Evolutionary conservation across 148 eudicot species (phyloP), one percentile per base, ranked within the genome.

Genomic region (Cornus kousa): DNA sequence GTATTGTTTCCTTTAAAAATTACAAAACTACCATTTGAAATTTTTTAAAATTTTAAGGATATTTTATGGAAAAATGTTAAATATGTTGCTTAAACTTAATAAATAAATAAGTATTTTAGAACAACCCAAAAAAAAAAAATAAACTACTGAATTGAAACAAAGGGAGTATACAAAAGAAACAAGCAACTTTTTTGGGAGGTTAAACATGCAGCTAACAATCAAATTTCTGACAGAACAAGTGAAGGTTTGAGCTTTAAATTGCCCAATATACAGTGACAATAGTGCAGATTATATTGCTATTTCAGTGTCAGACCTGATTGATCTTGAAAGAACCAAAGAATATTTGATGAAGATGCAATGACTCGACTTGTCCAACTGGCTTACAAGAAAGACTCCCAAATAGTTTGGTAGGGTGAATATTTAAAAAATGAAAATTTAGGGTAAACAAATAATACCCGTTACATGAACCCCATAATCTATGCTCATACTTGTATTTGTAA

Each of bases 311-410:
- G 88, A 86, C 80, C 84, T 92, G 55, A 77, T 40, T 43, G 84
- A 83, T 83, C 89, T 94, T 33, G 89, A 89, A 81, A 83, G 84
- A 94, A 94, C 81, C 82, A 79, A 53, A 84, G 92, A 73, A 85
- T 83, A 17, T 73, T 73, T 74, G 59, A 87, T 88, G 62, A 28
- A 28, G 28, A 78, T 92, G 65, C 90, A 92, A 69, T 94, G 98
- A 95, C 72, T 92, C n/a, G 98, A 92, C 76, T 11, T 94, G 70
- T 37, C 98, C 90, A 22, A 77, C 14, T 1, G 92, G 88, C 83
- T 83, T 91, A 88, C 86, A 91, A 32, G 78, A 83, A 59, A 87
- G 88, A 20, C 37, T 2, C 37, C 37, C 3, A 35, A 35, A 28
- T 28, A 28, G 28, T 28, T 28, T 1, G 28, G 28, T 35, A 35